Conservation (phyloP, 768 basidiomycete genomes). For the Mrakia hoshinonis region DNA sequence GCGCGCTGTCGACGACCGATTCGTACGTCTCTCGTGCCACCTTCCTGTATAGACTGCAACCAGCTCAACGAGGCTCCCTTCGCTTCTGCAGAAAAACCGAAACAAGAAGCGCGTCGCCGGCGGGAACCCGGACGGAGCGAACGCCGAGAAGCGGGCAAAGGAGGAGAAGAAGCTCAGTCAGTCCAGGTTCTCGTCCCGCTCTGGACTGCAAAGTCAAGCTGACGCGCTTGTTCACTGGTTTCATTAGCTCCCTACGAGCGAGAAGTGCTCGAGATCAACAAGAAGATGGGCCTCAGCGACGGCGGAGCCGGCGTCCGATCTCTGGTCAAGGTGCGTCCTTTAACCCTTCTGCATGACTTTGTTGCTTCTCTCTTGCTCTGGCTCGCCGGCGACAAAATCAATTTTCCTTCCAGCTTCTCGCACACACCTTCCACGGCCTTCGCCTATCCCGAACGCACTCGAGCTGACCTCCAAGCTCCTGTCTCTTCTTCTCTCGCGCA, state of each 20-base stretch:
- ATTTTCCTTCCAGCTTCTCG: no score
- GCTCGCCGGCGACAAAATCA: not conserved
- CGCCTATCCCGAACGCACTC: no score
- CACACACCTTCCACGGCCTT: no score
- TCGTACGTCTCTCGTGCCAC: conserved; percentile 2
- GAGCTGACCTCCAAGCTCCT: no score
- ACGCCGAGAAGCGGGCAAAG: not conserved
- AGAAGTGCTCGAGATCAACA: conserved; percentile 29
- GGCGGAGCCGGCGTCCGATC: conserved; percentile 22
- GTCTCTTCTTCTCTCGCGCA: no score
- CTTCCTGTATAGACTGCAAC: not conserved
- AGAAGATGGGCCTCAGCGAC: conserved; percentile 24
- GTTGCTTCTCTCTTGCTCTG: not conserved
- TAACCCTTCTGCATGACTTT: not conserved
- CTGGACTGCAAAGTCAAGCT: not conserved
- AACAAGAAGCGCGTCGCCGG: conserved; percentile 8
- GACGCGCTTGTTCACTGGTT: not conserved
- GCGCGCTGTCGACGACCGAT: conserved; percentile 20
- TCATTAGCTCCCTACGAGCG: conserved; percentile 19
- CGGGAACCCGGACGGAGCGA: not conserved
- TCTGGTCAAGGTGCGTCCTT: conserved; percentile 23
- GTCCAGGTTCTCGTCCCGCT: not conserved
- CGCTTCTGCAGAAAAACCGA: conserved; percentile 17
- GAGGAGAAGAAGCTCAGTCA: conserved; percentile 20
- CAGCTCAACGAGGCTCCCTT: not conserved